Base-by-base conservation (phyloP, 371 early-diverging fungal species). In the Mortierella sp. region DNA sequence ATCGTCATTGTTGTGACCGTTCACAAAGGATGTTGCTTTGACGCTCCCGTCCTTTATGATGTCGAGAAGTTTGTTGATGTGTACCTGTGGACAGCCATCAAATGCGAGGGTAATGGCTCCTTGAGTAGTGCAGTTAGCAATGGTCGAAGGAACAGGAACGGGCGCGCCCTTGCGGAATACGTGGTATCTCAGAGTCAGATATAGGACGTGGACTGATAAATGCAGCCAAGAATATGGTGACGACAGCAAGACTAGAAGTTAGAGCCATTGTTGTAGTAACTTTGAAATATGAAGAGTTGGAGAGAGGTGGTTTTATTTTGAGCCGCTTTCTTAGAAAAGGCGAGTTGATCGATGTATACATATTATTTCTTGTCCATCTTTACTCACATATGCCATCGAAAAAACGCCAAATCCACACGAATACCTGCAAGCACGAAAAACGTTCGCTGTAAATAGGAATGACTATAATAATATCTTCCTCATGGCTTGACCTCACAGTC, bases 1-100 rank as follows among this genome's bases (percentile, higher is more conserved):
- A 6, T 67, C 80, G 74, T 76, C 80, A 48, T 83, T 82, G 70
- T 90, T 90, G 19, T 86, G 41, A 3, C 89, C 91, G 67, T 89
- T 88, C 33, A 90, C 69, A 65, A 90, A 89, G 77, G 89, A 89
- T 6, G 89, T 90, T 8, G 85, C 88, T 45, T 84, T 84, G 36
- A 86, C 83, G 0, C 62, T 59, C 19, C 84, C 64, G 11, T 58
- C 32, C 22, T 81, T 65, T 47, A 90, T 53, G 19, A 63, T 66
- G n/a, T 84, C 65, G 22, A 87, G 71, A 15, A 89, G 84, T 0
- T 65, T 52, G 45, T 60, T 64, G 3, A 89, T 86, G 61, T 76
- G 85, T 3, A 72, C 45, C 53, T 74, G 79, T 10, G 88, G 89
- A 22, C 89, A 89, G 55, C 88, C 74, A 60, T 90, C 91, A 70